Percentiles rank a stretch among this genome's conserved stretches.
These are phyloP conservation scores for Lippia alba DNA, from an alignment of 305 asterid species.

Conservation along the genomic window DNA sequence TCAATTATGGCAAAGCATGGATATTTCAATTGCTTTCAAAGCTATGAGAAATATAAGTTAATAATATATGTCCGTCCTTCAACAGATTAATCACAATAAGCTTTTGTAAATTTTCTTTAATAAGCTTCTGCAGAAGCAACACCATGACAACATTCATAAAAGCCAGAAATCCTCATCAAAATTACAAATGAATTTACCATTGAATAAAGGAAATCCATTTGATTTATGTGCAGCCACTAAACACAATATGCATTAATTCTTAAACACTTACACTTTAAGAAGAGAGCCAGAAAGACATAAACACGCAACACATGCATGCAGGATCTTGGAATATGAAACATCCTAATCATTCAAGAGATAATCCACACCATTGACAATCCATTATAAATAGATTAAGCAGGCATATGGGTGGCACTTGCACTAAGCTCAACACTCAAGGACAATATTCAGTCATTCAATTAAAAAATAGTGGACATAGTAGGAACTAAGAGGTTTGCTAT, in stretches of 20 bases:
- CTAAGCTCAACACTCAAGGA: neutral
- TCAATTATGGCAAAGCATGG: conserved; percentile 2
- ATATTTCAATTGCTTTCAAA: conserved; percentile 1
- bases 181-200: conserved; percentile 1
- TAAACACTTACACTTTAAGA: conserved; percentile 1
- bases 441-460: neutral
- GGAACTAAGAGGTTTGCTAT: conserved; percentile 12
- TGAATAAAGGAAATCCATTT: neutral
- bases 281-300: conserved; percentile 16
- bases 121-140: neutral
- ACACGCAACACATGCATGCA: neutral
- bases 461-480: neutral
- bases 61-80: neutral
- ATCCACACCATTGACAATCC: neutral
- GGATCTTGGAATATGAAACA: neutral
- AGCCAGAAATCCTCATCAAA: conserved; percentile 3
- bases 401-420: conserved; percentile 13
- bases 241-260: neutral
- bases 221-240: neutral
- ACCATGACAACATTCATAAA: conserved; percentile 6
- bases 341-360: neutral
- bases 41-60: conserved; percentile 4
- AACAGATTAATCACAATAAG: neutral
- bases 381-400: conserved; percentile 9
- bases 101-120: neutral